phyloP scores from a whole-genome alignment of 495 filamentous ascomycete genomes.

The Xanthoparmelia taractica region DNA sequence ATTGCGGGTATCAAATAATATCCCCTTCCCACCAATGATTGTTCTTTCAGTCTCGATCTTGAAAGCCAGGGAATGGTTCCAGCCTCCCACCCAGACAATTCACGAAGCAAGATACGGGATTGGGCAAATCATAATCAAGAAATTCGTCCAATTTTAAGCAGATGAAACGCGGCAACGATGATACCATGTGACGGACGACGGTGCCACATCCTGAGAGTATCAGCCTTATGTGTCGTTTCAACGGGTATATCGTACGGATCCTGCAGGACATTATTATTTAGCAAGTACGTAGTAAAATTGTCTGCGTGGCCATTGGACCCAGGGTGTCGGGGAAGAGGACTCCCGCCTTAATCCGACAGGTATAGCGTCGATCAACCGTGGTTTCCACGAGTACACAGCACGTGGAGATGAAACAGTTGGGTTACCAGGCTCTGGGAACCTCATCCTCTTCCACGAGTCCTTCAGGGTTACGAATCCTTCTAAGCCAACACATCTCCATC shows the following conservation, averaged over 20 bases:
- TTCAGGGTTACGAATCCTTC: constrained; percentile 7
- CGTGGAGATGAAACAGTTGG: constrained; percentile 18
- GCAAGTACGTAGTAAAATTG: not conserved
- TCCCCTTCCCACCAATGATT: not conserved
- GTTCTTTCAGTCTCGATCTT: not conserved
- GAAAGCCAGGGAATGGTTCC: not conserved
- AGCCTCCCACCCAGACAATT: not conserved
- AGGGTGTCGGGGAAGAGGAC: not conserved
- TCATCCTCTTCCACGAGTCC: constrained; percentile 6
- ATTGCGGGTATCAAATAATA: not conserved
- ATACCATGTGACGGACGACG: constrained; percentile 1
- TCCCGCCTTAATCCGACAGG: constrained; percentile 11
- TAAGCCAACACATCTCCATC: constrained; percentile 1
- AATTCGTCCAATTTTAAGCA: not conserved
- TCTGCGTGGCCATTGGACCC: not conserved
- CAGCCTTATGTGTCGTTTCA: constrained; percentile 14
- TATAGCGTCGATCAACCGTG: constrained; percentile 11
- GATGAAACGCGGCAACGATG: constrained; percentile 12
- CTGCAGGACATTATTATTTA: constrained; percentile 12
- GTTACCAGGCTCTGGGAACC: not conserved
- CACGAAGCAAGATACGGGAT: not conserved
- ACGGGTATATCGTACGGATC: constrained; percentile 5
- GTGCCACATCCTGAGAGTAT: constrained; percentile 13
- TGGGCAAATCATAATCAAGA: constrained; percentile 16
- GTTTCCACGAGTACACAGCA: constrained; percentile 10